A percentile compares a stretch with the other conserved stretches of the same genome.
Evolutionary conservation across 306 rosid genomes (phyloP).

Genomic region (Boehmeria nivea): DNA sequence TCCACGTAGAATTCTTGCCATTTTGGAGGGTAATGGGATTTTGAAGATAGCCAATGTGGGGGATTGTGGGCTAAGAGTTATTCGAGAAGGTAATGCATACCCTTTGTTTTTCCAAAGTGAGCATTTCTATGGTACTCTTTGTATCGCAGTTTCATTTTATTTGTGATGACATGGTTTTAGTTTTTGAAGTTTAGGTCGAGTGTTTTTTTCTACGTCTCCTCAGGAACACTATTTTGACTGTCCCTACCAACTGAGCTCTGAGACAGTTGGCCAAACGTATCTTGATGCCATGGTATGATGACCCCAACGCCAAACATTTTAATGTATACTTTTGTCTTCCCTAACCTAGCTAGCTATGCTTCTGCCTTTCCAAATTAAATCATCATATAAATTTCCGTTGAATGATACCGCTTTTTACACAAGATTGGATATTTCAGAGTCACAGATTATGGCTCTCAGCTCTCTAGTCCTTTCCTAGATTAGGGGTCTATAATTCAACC

Average conservation of each 20-base stretch:
- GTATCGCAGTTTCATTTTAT: neutral
- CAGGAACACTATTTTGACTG: slow-evolving; percentile 95
- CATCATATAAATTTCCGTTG: no score
- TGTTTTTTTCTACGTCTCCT: slow-evolving; percentile 66
- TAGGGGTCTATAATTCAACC: no score
- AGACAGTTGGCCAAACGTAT: slow-evolving; percentile 76
- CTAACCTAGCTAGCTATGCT: no score
- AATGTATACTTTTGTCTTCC: no score
- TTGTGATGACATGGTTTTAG: slow-evolving; percentile 9
- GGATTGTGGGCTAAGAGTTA: slow-evolving; percentile 77
- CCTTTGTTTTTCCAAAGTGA: slow-evolving; percentile 6
- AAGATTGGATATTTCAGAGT: no score
- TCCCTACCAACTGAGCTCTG: slow-evolving; percentile 87
- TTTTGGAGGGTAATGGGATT: slow-evolving; percentile 76
- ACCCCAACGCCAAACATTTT: neutral
- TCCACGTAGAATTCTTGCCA: slow-evolving; percentile 58
- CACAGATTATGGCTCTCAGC: no score
- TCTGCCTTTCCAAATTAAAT: neutral
- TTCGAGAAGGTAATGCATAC: slow-evolving; percentile 60
- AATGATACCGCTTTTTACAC: no score
- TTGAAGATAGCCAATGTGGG: slow-evolving; percentile 88
- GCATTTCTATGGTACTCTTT: neutral
- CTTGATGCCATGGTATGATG: slow-evolving; percentile 70
- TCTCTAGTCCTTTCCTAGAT: no score
- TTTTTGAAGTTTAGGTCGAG: slow-evolving; percentile 38